Conservation (phyloP, 192 early-diverging fungal species). For the Martensiomyces pterosporus region DNA sequence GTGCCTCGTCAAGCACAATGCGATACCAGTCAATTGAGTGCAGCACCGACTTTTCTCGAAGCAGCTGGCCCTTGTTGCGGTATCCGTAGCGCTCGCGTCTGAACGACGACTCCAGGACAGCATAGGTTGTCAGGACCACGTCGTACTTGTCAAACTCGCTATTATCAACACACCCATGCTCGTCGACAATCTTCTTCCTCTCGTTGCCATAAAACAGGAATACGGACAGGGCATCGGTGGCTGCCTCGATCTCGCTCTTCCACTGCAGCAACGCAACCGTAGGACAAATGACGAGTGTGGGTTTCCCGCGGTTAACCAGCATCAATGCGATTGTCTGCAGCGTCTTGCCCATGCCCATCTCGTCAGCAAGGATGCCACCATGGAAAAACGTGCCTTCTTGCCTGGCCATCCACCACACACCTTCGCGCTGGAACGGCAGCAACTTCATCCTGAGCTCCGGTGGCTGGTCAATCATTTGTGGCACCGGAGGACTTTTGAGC, state of each 20-base stretch:
- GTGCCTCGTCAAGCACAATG: conserved; percentile 81
- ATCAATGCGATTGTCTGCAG: conserved; percentile 86
- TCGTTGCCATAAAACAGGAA: conserved; percentile 72
- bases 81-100: conserved; percentile 70
- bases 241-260: conserved; percentile 69
- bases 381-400: conserved; percentile 70
- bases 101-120: conserved; percentile 70
- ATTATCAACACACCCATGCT: conserved; percentile 14
- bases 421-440: conserved; percentile 85
- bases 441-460: conserved; percentile 64
- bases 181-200: conserved; percentile 51
- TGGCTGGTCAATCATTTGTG: conserved; percentile 57
- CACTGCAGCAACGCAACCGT: conserved; percentile 90
- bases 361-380: conserved; percentile 79
- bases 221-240: conserved; percentile 62
- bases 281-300: conserved; percentile 82
- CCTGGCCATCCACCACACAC: conserved; percentile 75
- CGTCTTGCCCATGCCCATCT: conserved; percentile 96
- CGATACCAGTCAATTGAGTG: conserved; percentile 79
- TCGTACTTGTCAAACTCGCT: conserved; percentile 61
- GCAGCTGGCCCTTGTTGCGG: conserved; percentile 57
- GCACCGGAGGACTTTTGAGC: conserved; percentile 4
- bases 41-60: conserved; percentile 62
- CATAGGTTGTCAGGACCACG: conserved; percentile 73
- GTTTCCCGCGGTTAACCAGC: conserved; percentile 57